Evolutionary conservation across 495 filamentous ascomycete genomes (phyloP).

Genomic region (Corynascus novoguineensis): DNA sequence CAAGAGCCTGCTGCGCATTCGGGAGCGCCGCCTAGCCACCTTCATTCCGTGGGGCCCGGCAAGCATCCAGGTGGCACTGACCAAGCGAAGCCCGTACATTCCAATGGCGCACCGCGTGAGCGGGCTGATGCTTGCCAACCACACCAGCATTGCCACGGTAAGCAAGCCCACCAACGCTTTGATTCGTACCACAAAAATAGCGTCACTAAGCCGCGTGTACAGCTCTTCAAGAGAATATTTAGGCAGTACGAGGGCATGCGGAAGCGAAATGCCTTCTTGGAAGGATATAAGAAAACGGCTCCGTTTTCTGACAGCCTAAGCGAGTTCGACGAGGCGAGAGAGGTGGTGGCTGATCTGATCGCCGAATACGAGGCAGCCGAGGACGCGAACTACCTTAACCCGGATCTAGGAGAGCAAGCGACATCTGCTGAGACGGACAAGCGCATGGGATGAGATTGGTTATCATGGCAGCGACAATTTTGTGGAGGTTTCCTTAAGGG

Average conservation of each 20-base stretch:
- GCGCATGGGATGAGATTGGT: constrained; percentile 29
- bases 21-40: constrained; percentile 86
- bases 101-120: constrained; percentile 87
- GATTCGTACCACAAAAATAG: not conserved
- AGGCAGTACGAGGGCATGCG: constrained; percentile 84
- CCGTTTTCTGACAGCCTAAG: constrained; percentile 85
- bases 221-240: constrained; percentile 88
- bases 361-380: constrained; percentile 95
- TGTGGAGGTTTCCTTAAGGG: not conserved
- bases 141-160: constrained; percentile 90
- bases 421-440: constrained; percentile 44
- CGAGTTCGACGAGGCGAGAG: constrained; percentile 90
- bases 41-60: constrained; percentile 99
- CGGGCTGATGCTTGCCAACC: constrained; percentile 95
- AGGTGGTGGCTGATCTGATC: constrained; percentile 82
- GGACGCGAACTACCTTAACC: constrained; percentile 76
- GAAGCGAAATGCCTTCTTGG: constrained; percentile 94
- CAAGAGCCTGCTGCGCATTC: constrained; percentile 93
- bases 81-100: constrained; percentile 93
- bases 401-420: constrained; percentile 48
- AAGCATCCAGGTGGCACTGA: constrained; percentile 93
- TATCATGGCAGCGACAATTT: not conserved
- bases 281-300: constrained; percentile 89
- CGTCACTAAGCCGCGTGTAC: not conserved
- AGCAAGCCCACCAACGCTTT: constrained; percentile 26